Evolutionary conservation across 495 filamentous ascomycete genomes (phyloP).

Genomic region (Daldinia childiae): DNA sequence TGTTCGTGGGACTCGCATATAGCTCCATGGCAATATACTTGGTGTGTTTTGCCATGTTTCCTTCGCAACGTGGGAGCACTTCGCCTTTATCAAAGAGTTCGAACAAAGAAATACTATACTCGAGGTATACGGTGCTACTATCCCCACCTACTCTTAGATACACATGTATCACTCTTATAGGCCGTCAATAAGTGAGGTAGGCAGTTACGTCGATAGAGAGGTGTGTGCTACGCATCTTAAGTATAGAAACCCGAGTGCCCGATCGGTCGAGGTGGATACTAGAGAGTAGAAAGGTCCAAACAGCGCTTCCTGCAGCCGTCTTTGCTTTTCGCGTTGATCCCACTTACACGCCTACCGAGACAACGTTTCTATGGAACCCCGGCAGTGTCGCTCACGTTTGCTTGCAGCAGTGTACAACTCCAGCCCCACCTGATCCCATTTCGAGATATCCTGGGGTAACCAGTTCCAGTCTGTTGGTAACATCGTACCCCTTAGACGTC

Average conservation of each 20-base stretch:
- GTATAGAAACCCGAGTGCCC: conserved; percentile 3
- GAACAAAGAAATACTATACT: conserved; percentile 14
- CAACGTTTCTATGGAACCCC: neutral
- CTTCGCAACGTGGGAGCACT: neutral
- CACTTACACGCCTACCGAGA: conserved; percentile 5
- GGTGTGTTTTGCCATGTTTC: neutral
- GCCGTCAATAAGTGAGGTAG: neutral
- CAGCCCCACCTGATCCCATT: conserved; percentile 22
- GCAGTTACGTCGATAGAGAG: conserved; percentile 5
- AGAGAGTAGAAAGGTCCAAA: neutral
- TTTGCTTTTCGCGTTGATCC: neutral
- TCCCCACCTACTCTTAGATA: conserved; percentile 3
- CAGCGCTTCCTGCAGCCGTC: neutral
- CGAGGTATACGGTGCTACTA: conserved; percentile 15
- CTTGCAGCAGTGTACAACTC: conserved; percentile 21
- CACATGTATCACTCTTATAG: conserved; percentile 28
- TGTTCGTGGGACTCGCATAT: neutral
- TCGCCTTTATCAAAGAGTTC: conserved; percentile 14
- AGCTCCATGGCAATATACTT: conserved; percentile 8
- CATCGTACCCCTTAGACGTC: conserved; percentile 16
- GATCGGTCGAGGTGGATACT: neutral
- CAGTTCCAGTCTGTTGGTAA: conserved; percentile 21
- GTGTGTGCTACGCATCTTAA: neutral
- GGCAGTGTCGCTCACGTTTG: conserved; percentile 10
- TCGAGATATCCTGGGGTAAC: conserved; percentile 20